Evolutionary conservation across 2,329 filamentous ascomycete species (phyloP).

Genomic region (Lecanicillium sp.): DNA sequence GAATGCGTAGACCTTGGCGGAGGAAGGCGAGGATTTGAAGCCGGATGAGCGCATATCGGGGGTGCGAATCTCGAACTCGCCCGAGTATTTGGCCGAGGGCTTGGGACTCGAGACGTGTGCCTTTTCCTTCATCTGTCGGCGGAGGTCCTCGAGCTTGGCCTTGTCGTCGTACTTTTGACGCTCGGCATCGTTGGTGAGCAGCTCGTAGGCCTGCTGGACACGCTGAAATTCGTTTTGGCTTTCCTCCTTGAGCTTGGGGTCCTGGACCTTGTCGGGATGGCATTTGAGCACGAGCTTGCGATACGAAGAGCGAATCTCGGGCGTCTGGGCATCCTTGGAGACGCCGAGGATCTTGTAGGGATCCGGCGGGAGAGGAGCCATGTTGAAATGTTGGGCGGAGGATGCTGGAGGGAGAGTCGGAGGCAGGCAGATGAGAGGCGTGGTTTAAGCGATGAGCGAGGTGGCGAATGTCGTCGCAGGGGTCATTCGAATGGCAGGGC

Average conservation of each 20-base stretch:
- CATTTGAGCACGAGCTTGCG: constrained; percentile 82
- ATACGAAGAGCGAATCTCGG: constrained; percentile 72
- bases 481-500: constrained; percentile 6
- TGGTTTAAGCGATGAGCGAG: neutral
- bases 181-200: constrained; percentile 71
- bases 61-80: constrained; percentile 43
- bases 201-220: constrained; percentile 89
- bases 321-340: constrained; percentile 59
- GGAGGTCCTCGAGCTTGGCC: constrained; percentile 59
- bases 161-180: constrained; percentile 73
- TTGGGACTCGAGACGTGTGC: constrained; percentile 40
- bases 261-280: constrained; percentile 86
- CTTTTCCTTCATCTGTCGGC: constrained; percentile 44
- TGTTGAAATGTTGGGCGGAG: no score
- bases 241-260: constrained; percentile 66
- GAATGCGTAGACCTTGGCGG: constrained; percentile 29
- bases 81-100: constrained; percentile 28
- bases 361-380: constrained; percentile 57
- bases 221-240: constrained; percentile 87
- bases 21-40: constrained; percentile 32
- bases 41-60: constrained; percentile 42
- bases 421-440: constrained; percentile 19
- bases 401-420: constrained; percentile 16
- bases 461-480: constrained; percentile 1
- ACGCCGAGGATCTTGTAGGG: constrained; percentile 76